Percentiles rank a stretch among this genome's conserved stretches.
phyloP scores from a whole-genome alignment of 1,139 yeast species.

The Saccharomyces hybrid region DNA sequence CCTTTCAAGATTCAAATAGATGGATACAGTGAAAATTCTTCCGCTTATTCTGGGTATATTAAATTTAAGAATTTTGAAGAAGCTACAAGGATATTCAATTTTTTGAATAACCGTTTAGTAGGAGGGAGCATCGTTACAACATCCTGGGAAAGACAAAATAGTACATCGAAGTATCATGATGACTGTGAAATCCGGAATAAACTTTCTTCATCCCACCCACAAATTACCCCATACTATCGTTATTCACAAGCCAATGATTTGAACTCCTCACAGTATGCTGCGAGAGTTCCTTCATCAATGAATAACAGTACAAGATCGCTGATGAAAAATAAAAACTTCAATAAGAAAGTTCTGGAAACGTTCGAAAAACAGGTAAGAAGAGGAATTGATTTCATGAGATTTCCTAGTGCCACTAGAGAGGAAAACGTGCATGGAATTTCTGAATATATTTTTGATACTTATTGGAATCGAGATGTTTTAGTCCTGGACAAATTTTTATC shows the following conservation, averaged over 20 bases:
- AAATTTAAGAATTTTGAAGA: slow-evolving; percentile 19
- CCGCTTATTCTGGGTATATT: slow-evolving; percentile 24
- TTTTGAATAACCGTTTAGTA: slow-evolving; percentile 23
- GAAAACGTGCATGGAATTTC: slow-evolving; percentile 28
- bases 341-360: slow-evolving; percentile 12
- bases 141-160: slow-evolving; percentile 15
- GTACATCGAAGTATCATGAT: background rate
- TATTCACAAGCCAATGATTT: background rate
- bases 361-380: slow-evolving; percentile 28
- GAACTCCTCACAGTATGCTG: background rate
- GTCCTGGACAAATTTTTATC: slow-evolving; percentile 24
- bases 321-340: background rate
- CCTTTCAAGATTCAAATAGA: slow-evolving; percentile 7
- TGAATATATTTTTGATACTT: slow-evolving; percentile 32
- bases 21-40: slow-evolving; percentile 2
- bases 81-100: slow-evolving; percentile 17
- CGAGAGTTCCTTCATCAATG: background rate
- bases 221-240: background rate
- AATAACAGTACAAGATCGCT: background rate
- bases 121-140: slow-evolving; percentile 26
- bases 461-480: slow-evolving; percentile 29
- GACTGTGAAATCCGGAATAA: background rate
- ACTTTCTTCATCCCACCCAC: background rate
- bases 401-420: slow-evolving; percentile 31
- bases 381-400: slow-evolving; percentile 30